phyloP scores from a whole-genome alignment of 495 filamentous ascomycete species.

The Tuber indicum region DNA sequence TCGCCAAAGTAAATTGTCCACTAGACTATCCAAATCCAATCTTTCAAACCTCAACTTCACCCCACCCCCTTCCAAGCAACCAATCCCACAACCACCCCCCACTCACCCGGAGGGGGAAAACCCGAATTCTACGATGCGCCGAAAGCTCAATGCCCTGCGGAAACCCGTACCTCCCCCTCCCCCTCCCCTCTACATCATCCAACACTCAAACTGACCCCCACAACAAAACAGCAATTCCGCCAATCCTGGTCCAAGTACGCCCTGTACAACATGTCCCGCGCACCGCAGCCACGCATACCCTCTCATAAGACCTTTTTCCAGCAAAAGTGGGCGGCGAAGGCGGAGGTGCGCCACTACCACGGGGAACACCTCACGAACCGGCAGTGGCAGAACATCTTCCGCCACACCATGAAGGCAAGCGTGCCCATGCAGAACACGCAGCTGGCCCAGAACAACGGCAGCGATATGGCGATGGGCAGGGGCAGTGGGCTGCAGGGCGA shows the following conservation, averaged over 20 bases:
- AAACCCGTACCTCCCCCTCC: slow-evolving; percentile 49
- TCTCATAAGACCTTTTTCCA: slow-evolving; percentile 72
- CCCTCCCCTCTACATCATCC: slow-evolving; percentile 5
- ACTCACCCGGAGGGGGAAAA: background rate
- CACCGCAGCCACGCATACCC: slow-evolving; percentile 39
- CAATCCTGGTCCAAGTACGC: slow-evolving; percentile 98
- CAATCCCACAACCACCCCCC: background rate
- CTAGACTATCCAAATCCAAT: background rate
- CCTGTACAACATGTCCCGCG: slow-evolving; percentile 67
- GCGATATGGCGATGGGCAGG: slow-evolving; percentile 69
- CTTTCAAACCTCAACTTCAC: background rate
- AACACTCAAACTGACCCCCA: slow-evolving; percentile 18
- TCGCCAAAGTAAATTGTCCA: background rate
- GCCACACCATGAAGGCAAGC: slow-evolving; percentile 64
- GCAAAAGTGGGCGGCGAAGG: slow-evolving; percentile 93
- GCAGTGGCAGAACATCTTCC: slow-evolving; percentile 90
- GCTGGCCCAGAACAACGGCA: slow-evolving; percentile 72
- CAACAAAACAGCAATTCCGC: slow-evolving; percentile 67
- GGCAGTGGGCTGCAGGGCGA: slow-evolving; percentile 59
- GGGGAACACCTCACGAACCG: slow-evolving; percentile 86
- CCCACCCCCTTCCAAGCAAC: background rate
- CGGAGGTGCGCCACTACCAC: slow-evolving; percentile 76
- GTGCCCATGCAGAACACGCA: slow-evolving; percentile 73
- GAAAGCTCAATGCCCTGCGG: slow-evolving; percentile 59
- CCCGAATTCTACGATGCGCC: slow-evolving; percentile 51